Conservation (phyloP, 2,329 filamentous ascomycete genomes). For the Claviceps pusilla region DNA sequence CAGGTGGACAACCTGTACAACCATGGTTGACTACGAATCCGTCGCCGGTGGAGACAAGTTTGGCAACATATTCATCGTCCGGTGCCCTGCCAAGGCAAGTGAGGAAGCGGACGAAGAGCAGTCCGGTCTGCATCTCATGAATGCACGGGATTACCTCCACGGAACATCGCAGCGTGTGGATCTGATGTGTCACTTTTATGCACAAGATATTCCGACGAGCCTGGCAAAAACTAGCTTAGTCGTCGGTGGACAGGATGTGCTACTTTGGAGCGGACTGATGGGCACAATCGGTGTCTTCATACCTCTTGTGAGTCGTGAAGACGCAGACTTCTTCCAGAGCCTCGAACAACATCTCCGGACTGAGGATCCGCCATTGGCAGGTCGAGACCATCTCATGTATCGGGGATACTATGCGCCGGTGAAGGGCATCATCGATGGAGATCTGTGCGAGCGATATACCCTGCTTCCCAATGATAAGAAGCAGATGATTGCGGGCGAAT, state of each 20-base stretch:
- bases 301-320: conserved; percentile 80
- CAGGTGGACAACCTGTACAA: conserved; percentile 77
- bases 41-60: conserved; percentile 94
- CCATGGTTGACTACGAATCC: conserved; percentile 97
- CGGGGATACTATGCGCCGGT: conserved; percentile 90
- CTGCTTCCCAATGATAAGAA: conserved; percentile 77
- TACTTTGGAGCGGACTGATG: conserved; percentile 88
- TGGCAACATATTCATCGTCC: conserved; percentile 85
- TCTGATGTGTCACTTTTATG: conserved; percentile 76
- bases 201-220: conserved; percentile 82
- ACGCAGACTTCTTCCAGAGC: conserved; percentile 94
- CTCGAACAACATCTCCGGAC: conserved; percentile 76
- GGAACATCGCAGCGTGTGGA: conserved; percentile 74
- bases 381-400: conserved; percentile 90
- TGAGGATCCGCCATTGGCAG: conserved; percentile 76
- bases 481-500: conserved; percentile 82
- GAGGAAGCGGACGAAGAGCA: conserved; percentile 86
- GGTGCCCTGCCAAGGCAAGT: conserved; percentile 72
- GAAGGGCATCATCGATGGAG: conserved; percentile 92
- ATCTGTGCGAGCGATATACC: conserved; percentile 85
- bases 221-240: conserved; percentile 82
- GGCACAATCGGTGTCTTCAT: conserved; percentile 88
- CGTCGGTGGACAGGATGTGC: conserved; percentile 76
- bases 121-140: conserved; percentile 76
- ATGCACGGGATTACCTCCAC: conserved; percentile 79